Evolutionary conservation across 441 rosid species (phyloP), one percentile per base, ranked within the genome.

Genomic region (Populus hybrid): DNA sequence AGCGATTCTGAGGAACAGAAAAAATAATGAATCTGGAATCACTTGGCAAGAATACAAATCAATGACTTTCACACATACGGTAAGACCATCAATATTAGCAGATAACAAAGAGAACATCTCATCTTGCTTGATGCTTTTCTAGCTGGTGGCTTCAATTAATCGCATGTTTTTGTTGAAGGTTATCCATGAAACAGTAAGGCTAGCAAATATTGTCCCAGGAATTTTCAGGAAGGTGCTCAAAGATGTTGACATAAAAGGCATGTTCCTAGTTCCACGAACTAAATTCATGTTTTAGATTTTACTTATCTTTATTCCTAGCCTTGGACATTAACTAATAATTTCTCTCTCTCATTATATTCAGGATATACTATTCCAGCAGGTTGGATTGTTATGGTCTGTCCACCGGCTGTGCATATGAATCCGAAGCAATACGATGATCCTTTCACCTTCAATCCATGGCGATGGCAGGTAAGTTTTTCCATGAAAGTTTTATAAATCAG

Each of bases 11-110:
- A 79, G 74, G 69, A 76, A 85, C 69, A 70, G 87, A 76, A 68
- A 64, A 73, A 66, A 53, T 1, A 66, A 32, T 28, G 81, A 78
- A 18, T 81, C 81, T 75, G 82, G 79, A 69, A 80, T 88, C 67
- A 80, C 89, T 18, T 89, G 92, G 89, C 72, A 81, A 71, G 88
- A 87, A 40, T 87, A 86, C 75, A 84, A 83, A 77, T 84, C 87
- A 16, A 86, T 86, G 90, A 85, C 83, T 35, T 87, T 86, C 71
- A 86, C 89, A 3, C 85, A 81, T 69, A 83, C 79, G 88, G 89
- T 84, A 19, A 83, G 70, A 8, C 34, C 21, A 7, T 4, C n/a
- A 32, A 61, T 8, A n/a, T 2, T 40, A 11, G 46, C 46, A 40
- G 11, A 40, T 11, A 40, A 0, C 46, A 40, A 40, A 40, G 14